Evolutionary conservation across 169 alveolate genomes (phyloP).

Genomic region (Babesia sp.): DNA sequence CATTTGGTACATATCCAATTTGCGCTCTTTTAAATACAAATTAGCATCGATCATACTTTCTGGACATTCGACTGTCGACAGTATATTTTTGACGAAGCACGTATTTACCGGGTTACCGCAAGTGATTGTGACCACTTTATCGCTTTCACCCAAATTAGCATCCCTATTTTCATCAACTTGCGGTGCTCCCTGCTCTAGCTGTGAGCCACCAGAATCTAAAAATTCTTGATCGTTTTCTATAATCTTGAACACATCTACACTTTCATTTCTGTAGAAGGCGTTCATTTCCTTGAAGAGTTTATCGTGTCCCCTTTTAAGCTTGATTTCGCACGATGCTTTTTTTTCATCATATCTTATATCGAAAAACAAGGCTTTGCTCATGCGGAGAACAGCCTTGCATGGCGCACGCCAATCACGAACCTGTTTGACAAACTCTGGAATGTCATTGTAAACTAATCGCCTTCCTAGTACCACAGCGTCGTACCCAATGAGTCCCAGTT

Average conservation of each 20-base stretch:
- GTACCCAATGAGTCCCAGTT: conserved; percentile 75
- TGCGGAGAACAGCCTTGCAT: conserved; percentile 37
- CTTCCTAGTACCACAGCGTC: conserved; percentile 76
- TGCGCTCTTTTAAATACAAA: background rate
- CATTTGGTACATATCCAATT: conserved; percentile 13
- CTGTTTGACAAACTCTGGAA: conserved; percentile 60
- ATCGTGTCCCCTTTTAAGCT: conserved; percentile 19
- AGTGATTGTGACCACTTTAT: conserved; percentile 30
- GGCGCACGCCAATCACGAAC: conserved; percentile 76
- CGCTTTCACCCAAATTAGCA: background rate
- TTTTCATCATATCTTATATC: background rate
- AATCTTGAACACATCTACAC: conserved; percentile 7
- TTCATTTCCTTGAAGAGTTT: conserved; percentile 49
- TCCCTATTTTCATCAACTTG: background rate
- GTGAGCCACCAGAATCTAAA: background rate
- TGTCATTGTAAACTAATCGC: conserved; percentile 61
- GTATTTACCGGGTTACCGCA: conserved; percentile 42
- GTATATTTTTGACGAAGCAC: conserved; percentile 29
- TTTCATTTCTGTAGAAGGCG: conserved; percentile 23
- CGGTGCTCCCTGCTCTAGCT: background rate
- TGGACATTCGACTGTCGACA: conserved; percentile 38
- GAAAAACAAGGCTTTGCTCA: conserved; percentile 55
- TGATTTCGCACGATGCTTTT: background rate
- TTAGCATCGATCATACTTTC: conserved; percentile 25
- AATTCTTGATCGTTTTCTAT: conserved; percentile 3